Percentiles rank a stretch among this genome's conserved stretches.
Evolutionary conservation across 805 yeast species (phyloP).

Genomic region (Pichia kluyveri): DNA sequence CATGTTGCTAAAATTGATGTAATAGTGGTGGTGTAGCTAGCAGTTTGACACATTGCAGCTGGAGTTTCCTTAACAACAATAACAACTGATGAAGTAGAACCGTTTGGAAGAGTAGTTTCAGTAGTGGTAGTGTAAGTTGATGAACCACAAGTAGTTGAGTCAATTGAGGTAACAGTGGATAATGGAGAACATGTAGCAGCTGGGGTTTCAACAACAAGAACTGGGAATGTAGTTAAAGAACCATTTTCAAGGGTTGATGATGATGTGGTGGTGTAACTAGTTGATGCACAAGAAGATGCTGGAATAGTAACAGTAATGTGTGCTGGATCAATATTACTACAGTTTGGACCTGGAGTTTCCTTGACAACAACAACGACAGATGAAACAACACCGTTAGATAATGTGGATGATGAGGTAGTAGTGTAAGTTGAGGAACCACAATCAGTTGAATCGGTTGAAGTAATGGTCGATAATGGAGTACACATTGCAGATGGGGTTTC

Average conservation of each 20-base stretch:
- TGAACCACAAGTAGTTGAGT: not conserved
- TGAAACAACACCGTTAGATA: not conserved
- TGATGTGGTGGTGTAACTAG: no score
- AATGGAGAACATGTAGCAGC: not conserved
- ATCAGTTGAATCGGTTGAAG: not conserved
- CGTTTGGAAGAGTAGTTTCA: not conserved
- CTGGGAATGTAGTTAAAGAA: no score
- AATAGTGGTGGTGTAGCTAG: not conserved
- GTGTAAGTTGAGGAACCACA: slow-evolving; percentile 2
- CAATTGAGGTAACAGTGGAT: not conserved
- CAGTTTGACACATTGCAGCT: not conserved
- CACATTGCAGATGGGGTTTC: slow-evolving; percentile 2
- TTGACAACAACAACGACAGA: slow-evolving; percentile 2
- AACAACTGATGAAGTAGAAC: not conserved
- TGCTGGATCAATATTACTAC: no score
- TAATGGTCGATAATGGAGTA: not conserved
- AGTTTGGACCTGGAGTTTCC: not conserved
- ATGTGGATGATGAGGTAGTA: not conserved
- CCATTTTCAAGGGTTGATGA: no score
- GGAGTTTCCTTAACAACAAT: slow-evolving; percentile 4
- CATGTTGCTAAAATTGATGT: not conserved
- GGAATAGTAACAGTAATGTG: no score
- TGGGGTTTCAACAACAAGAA: slow-evolving; percentile 1
- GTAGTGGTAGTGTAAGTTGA: not conserved
- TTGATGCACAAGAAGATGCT: slow-evolving; percentile 1